Conservation (phyloP, 306 rosid genomes). For the Quercus mongolica region DNA sequence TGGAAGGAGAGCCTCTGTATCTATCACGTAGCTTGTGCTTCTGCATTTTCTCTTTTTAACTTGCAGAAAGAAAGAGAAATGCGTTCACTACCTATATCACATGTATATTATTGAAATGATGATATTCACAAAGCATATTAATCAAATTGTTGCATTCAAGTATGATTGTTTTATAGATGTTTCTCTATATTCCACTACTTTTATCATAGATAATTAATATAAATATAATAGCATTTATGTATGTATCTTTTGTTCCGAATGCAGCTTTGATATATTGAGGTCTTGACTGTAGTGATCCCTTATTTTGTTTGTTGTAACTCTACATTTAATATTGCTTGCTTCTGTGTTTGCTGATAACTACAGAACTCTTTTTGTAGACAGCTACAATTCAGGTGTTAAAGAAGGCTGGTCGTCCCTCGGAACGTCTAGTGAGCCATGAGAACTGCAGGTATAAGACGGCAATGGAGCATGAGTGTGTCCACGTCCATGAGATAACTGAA, state of each 20-base stretch:
- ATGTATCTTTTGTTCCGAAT: not conserved
- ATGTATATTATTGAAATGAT: no score
- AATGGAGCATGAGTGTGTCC: slow-evolving; percentile 68
- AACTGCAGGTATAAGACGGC: slow-evolving; percentile 68
- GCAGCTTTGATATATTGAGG: no score
- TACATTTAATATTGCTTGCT: not conserved
- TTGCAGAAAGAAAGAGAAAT: no score
- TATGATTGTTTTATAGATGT: no score
- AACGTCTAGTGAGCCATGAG: slow-evolving; percentile 75
- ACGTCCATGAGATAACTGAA: slow-evolving; percentile 78
- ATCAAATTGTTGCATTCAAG: no score
- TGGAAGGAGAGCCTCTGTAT: no score
- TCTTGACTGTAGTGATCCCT: not conserved
- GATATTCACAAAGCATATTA: no score
- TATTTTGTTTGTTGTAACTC: slow-evolving; percentile 1
- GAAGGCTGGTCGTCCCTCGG: slow-evolving; percentile 85
- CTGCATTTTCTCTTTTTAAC: no score
- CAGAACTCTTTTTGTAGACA: slow-evolving; percentile 47
- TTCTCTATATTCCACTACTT: no score
- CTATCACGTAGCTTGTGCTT: no score
- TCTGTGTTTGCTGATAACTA: slow-evolving; percentile 25
- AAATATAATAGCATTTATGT: not conserved
- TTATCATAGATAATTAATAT: no score
- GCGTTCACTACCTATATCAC: no score
- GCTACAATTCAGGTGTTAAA: slow-evolving; percentile 77